phyloP scores from a whole-genome alignment of 805 yeast species.

The Nakazawaea ambrosiae region DNA sequence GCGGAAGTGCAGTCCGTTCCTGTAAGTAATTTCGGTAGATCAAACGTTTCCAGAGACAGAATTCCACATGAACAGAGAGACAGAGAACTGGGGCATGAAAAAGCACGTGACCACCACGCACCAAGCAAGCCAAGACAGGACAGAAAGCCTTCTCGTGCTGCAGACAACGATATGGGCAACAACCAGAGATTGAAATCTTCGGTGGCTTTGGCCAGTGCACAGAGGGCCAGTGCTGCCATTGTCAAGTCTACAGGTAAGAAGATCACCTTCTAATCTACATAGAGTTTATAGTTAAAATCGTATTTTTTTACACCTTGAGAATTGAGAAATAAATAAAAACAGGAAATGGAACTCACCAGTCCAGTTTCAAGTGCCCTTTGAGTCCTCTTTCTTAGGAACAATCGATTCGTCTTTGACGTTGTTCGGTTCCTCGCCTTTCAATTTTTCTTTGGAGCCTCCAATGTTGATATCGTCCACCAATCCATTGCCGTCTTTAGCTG shows the following conservation, averaged over 20 bases:
- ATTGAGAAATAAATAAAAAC: no score
- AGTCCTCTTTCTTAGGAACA: slow-evolving; percentile 12
- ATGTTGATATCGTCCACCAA: slow-evolving; percentile 6
- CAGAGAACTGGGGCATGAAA: slow-evolving; percentile 12
- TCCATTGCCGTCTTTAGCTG: slow-evolving; percentile 2
- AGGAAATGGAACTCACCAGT: neutral
- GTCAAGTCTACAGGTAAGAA: slow-evolving; percentile 90
- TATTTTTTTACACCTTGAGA: no score
- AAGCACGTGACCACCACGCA: neutral
- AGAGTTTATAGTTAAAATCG: no score
- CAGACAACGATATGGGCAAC: slow-evolving; percentile 15
- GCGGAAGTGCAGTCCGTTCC: no score
- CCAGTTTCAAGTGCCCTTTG: slow-evolving; percentile 2
- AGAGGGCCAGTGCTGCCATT: slow-evolving; percentile 82
- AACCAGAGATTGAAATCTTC: slow-evolving; percentile 64
- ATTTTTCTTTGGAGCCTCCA: slow-evolving; percentile 10
- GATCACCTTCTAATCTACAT: slow-evolving; percentile 50
- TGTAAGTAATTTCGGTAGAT: neutral
- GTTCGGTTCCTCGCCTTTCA: slow-evolving; percentile 7
- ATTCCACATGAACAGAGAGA: slow-evolving; percentile 8
- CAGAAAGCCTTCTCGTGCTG: slow-evolving; percentile 6
- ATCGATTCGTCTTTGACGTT: slow-evolving; percentile 13
- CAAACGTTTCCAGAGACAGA: slow-evolving; percentile 8
- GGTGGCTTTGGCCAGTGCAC: slow-evolving; percentile 81
- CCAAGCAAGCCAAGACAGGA: slow-evolving; percentile 13